phyloP scores from a whole-genome alignment of 495 filamentous ascomycete genomes.

The Trichoderma reesei region DNA sequence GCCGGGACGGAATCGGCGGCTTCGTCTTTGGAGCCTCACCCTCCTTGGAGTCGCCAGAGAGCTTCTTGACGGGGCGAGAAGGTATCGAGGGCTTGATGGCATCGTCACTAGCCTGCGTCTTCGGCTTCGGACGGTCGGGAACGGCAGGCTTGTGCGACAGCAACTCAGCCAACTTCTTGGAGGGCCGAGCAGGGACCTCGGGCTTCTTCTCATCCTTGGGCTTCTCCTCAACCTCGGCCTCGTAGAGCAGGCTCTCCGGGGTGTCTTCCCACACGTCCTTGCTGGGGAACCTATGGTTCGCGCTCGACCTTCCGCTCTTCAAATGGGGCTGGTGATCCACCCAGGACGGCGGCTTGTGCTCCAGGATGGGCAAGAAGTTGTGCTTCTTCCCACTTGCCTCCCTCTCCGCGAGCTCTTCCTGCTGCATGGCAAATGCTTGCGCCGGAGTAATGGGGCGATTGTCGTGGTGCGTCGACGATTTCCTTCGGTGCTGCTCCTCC shows the following conservation, averaged over 20 bases:
- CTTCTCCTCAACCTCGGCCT: constrained; percentile 38
- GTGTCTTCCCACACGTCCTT: constrained; percentile 95
- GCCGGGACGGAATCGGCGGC: constrained; percentile 71
- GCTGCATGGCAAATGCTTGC: constrained; percentile 43
- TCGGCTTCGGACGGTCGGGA: constrained; percentile 66
- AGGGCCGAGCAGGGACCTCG: constrained; percentile 19
- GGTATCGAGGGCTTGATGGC: constrained; percentile 78
- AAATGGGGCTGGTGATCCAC: constrained; percentile 34
- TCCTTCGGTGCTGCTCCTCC: constrained; percentile 34
- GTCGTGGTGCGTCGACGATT: constrained; percentile 20
- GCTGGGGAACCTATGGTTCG: constrained; percentile 78
- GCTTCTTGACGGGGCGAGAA: constrained; percentile 51
- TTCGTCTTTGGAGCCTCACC: constrained; percentile 50
- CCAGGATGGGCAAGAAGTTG: constrained; percentile 35
- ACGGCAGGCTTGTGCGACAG: constrained; percentile 28
- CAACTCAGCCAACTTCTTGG: constrained; percentile 16
- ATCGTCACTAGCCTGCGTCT: constrained; percentile 17
- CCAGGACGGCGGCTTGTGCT: constrained; percentile 39
- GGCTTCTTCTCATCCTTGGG: constrained; percentile 23
- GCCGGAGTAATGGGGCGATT: constrained; percentile 38
- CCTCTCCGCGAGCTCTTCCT: constrained; percentile 45
- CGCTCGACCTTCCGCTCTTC: constrained; percentile 35
- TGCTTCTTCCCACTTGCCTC: constrained; percentile 31
- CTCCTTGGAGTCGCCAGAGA: constrained; percentile 28
- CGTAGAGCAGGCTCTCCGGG: constrained; percentile 70